Evolutionary conservation across 116 monocot genomes (phyloP).

Genomic region (Trichopus zeylanicus): DNA sequence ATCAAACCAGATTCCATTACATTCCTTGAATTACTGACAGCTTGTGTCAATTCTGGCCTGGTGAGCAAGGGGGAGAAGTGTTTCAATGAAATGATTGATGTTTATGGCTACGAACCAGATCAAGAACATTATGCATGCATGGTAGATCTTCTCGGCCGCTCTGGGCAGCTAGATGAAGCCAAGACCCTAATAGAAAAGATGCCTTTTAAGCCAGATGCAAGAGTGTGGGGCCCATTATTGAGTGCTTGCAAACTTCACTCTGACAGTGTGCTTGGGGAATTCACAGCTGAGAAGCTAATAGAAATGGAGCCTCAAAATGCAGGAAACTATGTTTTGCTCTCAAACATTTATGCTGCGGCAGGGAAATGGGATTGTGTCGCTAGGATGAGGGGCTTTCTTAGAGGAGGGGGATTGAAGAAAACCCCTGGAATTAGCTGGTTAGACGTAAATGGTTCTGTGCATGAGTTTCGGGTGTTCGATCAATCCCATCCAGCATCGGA

Average conservation of each 20-base stretch:
- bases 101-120: slow-evolving; percentile 13
- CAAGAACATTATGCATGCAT: slow-evolving; percentile 30
- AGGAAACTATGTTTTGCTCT: slow-evolving; percentile 28
- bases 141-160: slow-evolving; percentile 30
- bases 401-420: slow-evolving; percentile 31
- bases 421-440: slow-evolving; percentile 38
- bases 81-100: slow-evolving; percentile 23
- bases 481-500: slow-evolving; percentile 11
- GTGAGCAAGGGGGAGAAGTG: slow-evolving; percentile 15
- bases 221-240: slow-evolving; percentile 33
- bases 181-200: slow-evolving; percentile 18
- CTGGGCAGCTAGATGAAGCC: slow-evolving; percentile 21
- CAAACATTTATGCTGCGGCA: slow-evolving; percentile 37
- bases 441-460: slow-evolving; percentile 34
- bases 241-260: slow-evolving; percentile 34
- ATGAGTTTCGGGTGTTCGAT: slow-evolving; percentile 30
- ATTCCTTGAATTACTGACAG: slow-evolving; percentile 19
- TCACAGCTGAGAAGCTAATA: slow-evolving; percentile 22
- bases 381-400: slow-evolving; percentile 32
- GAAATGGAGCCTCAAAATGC: slow-evolving; percentile 31
- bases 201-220: slow-evolving; percentile 16
- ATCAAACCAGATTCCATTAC: slow-evolving; percentile 21
- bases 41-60: slow-evolving; percentile 19
- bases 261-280: slow-evolving; percentile 17
- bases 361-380: slow-evolving; percentile 34